phyloP scores from a whole-genome alignment of 768 basidiomycete species.

The Porpolomopsis calyptriformis region DNA sequence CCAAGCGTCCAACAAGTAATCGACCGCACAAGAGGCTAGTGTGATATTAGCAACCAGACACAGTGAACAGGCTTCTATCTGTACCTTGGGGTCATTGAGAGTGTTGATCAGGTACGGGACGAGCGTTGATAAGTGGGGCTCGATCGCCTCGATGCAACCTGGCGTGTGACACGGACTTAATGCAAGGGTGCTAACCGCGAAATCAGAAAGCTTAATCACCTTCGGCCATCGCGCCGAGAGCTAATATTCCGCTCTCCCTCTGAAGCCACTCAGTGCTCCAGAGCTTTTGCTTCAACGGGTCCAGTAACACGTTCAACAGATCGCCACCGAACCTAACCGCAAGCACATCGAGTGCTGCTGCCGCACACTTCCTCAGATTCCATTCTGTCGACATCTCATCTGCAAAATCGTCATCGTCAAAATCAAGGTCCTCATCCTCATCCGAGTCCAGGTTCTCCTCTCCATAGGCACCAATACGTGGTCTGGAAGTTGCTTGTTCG shows the following conservation, averaged over 20 bases:
- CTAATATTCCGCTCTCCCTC: slow-evolving; percentile 90
- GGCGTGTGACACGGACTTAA: not conserved
- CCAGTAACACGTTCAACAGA: slow-evolving; percentile 77
- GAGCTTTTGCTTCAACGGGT: slow-evolving; percentile 84
- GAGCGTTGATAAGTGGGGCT: slow-evolving; percentile 87
- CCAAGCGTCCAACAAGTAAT: slow-evolving; percentile 99
- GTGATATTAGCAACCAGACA: slow-evolving; percentile 6
- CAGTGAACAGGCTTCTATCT: slow-evolving; percentile 11
- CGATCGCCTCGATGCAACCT: slow-evolving; percentile 96
- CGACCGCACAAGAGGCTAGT: slow-evolving; percentile 88
- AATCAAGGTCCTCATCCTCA: slow-evolving; percentile 80
- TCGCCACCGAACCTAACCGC: slow-evolving; percentile 90
- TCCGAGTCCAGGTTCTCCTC: slow-evolving; percentile 78
- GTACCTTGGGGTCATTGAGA: slow-evolving; percentile 83
- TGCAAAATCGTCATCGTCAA: slow-evolving; percentile 85
- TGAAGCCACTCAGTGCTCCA: slow-evolving; percentile 92
- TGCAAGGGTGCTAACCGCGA: not conserved
- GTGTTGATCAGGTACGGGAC: slow-evolving; percentile 89
- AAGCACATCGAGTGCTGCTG: slow-evolving; percentile 93
- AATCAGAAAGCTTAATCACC: slow-evolving; percentile 37
- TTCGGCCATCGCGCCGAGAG: slow-evolving; percentile 97
- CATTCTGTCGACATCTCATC: slow-evolving; percentile 97
- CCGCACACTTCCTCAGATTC: slow-evolving; percentile 97
- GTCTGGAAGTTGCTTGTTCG: slow-evolving; percentile 26
- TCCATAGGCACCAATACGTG: slow-evolving; percentile 56